Evolutionary conservation across 495 filamentous ascomycete species (phyloP).

Genomic region (Hyphodiscus hymeniophilus): DNA sequence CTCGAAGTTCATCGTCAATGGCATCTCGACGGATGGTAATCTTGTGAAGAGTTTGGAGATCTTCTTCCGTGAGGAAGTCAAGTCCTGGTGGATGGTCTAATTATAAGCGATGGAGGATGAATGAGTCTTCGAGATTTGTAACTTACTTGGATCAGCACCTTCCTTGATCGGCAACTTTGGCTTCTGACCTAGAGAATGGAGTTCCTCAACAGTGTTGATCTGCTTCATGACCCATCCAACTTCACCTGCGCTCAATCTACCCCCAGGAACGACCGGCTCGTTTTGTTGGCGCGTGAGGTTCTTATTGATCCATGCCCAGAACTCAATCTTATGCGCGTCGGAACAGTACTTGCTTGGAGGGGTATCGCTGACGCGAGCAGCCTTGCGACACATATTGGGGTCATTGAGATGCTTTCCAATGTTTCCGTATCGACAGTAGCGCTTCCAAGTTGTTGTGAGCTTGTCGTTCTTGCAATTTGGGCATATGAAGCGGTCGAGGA

Average conservation of each 20-base stretch:
- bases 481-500: constrained; percentile 62
- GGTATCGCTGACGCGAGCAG: constrained; percentile 40
- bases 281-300: constrained; percentile 23
- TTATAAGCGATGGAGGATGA: background rate
- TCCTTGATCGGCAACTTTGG: constrained; percentile 8
- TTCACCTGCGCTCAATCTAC: constrained; percentile 30
- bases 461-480: constrained; percentile 48
- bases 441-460: constrained; percentile 58
- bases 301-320: constrained; percentile 44
- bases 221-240: constrained; percentile 45
- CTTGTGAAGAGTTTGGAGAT: constrained; percentile 3
- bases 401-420: constrained; percentile 4
- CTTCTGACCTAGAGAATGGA: constrained; percentile 48
- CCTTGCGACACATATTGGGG: constrained; percentile 44
- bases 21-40: constrained; percentile 5
- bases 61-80: constrained; percentile 14
- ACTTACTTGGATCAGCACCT: constrained; percentile 13
- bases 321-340: constrained; percentile 46
- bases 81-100: constrained; percentile 11
- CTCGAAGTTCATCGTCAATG: background rate
- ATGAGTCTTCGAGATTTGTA: background rate
- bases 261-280: constrained; percentile 11
- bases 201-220: constrained; percentile 40
- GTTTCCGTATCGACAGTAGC: constrained; percentile 50
- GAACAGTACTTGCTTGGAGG: constrained; percentile 61